Evolutionary conservation across 805 yeast genomes (phyloP), one percentile per base, ranked within the genome.

Genomic region (Metschnikowia colocasiae): DNA sequence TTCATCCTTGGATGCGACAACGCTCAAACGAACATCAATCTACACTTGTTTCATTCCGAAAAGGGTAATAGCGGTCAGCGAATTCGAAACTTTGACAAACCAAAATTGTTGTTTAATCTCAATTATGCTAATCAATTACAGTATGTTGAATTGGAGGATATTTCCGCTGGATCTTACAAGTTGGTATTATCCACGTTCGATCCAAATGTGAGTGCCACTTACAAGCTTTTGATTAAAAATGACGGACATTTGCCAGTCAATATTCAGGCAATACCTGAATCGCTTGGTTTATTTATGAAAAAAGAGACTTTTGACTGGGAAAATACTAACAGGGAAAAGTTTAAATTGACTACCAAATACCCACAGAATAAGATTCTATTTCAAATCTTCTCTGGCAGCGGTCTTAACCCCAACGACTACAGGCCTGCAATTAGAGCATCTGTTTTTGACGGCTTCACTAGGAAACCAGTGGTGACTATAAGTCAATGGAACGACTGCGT

Each of bases 351-450:
- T 6, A 32, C 59, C 2, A 45, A 56, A 12, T 49, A 54, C n/a
- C 61, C 61, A 33, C 57, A 54, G 32, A 50, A 60, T 6, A 42
- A 49, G 18, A 35, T 65, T 18, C 55, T 59, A 1, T 58, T 68
- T 35, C 73, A 61, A 38, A 15, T 71, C 2, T 52, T 52, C 30
- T 61, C 61, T 47, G 60, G 57, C 8, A 45, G 45, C 45, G 40
- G 16, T n/a, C 16, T 37, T 39, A 42, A 40, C 16, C 38, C 30
- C 18, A 43, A 37, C 18, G 47, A 31, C 27, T 77, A 78, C 50
- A 62, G 79, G 35, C 81, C 82, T 8, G 68, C 67, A 18, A 59
- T 76, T 3, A 54, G 81, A 40, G 81, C 71, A 0, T 73, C 78
- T 10, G 50, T 78, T 7, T 76, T 75, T 54, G 57, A 64, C 37